Evolutionary conservation across 805 yeast species (phyloP).

Genomic region (Saccharomyces mikatae): DNA sequence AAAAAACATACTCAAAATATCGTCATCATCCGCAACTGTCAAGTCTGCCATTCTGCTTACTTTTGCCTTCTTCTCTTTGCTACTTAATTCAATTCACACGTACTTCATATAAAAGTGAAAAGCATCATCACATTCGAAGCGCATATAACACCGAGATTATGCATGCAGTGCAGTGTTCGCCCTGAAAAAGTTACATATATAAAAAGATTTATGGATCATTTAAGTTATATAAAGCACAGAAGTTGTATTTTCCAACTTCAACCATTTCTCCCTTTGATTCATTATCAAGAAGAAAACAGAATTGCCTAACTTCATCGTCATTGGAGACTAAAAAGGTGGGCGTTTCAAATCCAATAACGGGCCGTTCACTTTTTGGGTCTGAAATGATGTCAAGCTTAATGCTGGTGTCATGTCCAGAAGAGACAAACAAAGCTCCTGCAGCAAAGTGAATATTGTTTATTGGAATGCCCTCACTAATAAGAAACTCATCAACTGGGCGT

Average conservation of each 20-base stretch:
- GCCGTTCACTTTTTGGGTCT: background rate
- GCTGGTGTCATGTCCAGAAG: slow-evolving; percentile 34
- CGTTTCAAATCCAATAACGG: background rate
- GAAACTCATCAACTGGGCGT: slow-evolving; percentile 8
- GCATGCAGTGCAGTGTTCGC: background rate
- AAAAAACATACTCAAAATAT: slow-evolving; percentile 57
- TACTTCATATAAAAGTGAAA: background rate
- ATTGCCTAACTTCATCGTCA: slow-evolving; percentile 15
- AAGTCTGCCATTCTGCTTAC: background rate
- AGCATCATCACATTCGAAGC: background rate
- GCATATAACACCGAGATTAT: background rate
- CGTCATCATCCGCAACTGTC: slow-evolving; percentile 20
- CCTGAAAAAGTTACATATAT: background rate
- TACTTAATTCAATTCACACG: background rate
- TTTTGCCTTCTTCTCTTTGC: background rate
- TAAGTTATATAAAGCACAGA: slow-evolving; percentile 8
- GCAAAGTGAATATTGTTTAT: slow-evolving; percentile 17
- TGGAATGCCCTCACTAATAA: slow-evolving; percentile 14
- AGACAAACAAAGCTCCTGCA: slow-evolving; percentile 9
- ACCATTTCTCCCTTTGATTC: slow-evolving; percentile 6
- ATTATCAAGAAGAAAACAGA: background rate
- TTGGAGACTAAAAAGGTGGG: slow-evolving; percentile 18
- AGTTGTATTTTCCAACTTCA: slow-evolving; percentile 18
- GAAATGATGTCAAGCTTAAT: slow-evolving; percentile 5
- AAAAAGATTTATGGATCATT: background rate